phyloP scores from a whole-genome alignment of 129 eudicot species.

The Flaveria bidentis region DNA sequence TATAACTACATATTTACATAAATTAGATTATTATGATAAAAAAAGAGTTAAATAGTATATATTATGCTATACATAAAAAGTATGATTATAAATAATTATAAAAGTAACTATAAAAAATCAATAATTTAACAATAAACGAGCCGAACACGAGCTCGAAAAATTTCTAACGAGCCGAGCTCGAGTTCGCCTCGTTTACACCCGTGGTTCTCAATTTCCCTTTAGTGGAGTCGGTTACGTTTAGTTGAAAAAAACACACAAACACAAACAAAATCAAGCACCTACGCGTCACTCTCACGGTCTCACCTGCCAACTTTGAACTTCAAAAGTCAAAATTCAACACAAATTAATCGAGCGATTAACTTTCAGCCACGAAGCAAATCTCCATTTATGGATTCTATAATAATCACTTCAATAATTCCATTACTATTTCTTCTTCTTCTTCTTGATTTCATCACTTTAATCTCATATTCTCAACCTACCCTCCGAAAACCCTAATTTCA shows the following conservation, averaged over 20 bases:
- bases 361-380: conserved; percentile 35
- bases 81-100: no score
- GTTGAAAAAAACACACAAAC: not conserved
- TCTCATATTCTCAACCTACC: conserved; percentile 7
- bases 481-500: conserved; percentile 15
- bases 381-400: conserved; percentile 21
- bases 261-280: not conserved
- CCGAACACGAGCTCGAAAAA: no score
- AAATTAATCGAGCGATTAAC: conserved; percentile 26
- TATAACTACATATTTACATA: no score
- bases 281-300: not conserved
- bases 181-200: no score
- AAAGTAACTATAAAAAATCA: no score
- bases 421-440: not conserved
- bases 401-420: conserved; percentile 17
- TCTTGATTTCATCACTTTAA: not conserved
- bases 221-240: not conserved
- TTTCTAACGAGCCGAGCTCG: no score
- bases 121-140: no score
- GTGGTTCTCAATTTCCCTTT: not conserved
- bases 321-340: conserved; percentile 29
- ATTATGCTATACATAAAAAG: no score
- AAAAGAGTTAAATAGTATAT: no score
- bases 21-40: no score
- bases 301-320: conserved; percentile 35